Base-by-base conservation (phyloP, 352 stramenopile species). In the Globisporangium yorkense region DNA sequence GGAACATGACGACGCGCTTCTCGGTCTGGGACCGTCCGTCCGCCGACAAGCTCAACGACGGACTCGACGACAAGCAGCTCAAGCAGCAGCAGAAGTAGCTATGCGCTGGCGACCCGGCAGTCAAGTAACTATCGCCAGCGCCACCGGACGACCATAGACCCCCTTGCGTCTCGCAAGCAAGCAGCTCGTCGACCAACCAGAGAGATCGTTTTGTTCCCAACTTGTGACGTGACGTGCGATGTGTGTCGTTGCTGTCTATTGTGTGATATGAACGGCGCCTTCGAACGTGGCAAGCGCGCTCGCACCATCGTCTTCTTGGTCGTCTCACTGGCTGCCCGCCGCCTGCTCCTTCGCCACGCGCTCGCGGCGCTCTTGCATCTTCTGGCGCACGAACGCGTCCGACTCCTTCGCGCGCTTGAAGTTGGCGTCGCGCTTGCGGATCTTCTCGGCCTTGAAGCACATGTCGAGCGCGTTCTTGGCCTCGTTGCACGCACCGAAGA, bases 1-100 rank as follows among this genome's bases (percentile, higher is more conserved):
- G 87, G 87, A 94, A 96, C 71, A 51, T 89, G 47, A 85, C 78
- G 21, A 93, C 84, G 57, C 76, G 87, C 50, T 88, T 80, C 62
- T 93, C 84, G 0, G 75, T 89, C 2, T 95, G 85, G 85, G 75
- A 91, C 54, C 78, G 72, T 51, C 77, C 82, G 13, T 82, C 73
- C 0, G 78, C 68, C 24, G 71, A 88, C 50, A 68, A 84, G 58
- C 70, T 91, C 13, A 43, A 75, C 66, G 71, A 87, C 9, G 77
- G 81, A 7, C 53, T 87, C 39, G 41, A 56, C 16, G 60, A 46
- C 29, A 54, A 75, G 51, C 64, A 74, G n/a, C 61, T 75, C 63
- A 9, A 48, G 41, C 18, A 24, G 41, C 24, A 27, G 24, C 41
- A 47, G 43, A 18, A 43, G 37, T 43, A 43, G 37, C 37, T 13